A percentile compares a stretch with the other conserved stretches of the same genome.
These are phyloP conservation scores for Neurospora sp. DNA, from an alignment of 495 filamentous ascomycete species.

Conservation along the genomic window DNA sequence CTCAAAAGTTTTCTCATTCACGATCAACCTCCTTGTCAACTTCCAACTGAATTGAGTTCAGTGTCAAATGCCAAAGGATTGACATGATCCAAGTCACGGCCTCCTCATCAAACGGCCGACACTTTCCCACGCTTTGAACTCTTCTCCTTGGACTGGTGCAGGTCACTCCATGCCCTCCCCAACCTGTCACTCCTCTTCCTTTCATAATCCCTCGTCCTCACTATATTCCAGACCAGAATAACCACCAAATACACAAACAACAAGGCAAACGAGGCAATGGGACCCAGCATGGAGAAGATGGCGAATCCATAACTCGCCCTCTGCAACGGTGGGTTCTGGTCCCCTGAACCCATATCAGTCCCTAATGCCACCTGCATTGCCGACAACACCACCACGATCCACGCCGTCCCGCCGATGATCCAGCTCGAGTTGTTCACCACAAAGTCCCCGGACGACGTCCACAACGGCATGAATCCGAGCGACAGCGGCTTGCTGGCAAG, in stretches of 20 bases:
- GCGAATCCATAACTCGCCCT: constrained; percentile 42
- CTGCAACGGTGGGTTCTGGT: constrained; percentile 27
- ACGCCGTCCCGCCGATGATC: constrained; percentile 35
- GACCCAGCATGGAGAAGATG: constrained; percentile 36
- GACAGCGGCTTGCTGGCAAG: constrained; percentile 2
- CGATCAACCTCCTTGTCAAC: background rate
- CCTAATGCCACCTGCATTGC: constrained; percentile 52
- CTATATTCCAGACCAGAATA: background rate
- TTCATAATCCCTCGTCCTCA: background rate
- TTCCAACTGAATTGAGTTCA: background rate
- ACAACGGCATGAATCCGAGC: constrained; percentile 16
- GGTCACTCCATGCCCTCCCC: background rate
- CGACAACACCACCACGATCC: constrained; percentile 43
- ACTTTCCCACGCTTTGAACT: background rate
- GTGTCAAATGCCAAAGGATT: background rate
- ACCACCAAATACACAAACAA: background rate
- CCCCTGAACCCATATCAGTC: constrained; percentile 1
- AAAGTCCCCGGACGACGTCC: constrained; percentile 23
- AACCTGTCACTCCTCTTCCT: background rate
- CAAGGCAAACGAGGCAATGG: constrained; percentile 1
- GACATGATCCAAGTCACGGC: no score
- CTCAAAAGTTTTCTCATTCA: background rate
- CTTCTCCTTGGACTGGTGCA: background rate
- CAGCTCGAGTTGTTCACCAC: constrained; percentile 38
- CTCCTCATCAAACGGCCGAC: background rate